Evolutionary conservation across 495 filamentous ascomycete species (phyloP), one percentile per base, ranked within the genome.

Genomic region (Aspergillus funiculosus): DNA sequence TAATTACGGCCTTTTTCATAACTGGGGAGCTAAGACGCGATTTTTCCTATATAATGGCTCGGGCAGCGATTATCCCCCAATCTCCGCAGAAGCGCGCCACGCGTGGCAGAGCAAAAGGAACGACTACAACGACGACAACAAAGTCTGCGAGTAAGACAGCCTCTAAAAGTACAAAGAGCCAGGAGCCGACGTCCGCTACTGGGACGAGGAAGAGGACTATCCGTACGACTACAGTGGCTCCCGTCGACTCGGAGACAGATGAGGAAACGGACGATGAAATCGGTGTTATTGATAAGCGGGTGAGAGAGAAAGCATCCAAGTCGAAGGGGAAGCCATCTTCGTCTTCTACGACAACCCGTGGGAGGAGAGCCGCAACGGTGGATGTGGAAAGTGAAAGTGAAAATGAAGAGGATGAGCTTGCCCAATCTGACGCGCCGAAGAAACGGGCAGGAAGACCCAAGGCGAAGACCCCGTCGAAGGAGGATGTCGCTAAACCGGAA

Each of bases 221-320:
- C 5, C 41, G 44, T 4, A 22, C 40, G 18, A 22, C 46, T 10
- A 24, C 42, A n/a, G 28, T 18, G 14, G 35, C 35, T 22, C 27
- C 18, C 8, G 37, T 36, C 22, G 51, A 59, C 6, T 43, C 41
- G 0, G 60, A 61, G 10, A 48, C 57, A 1, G 67, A 67, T 18
- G 67, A 57, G 13, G 52, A 63, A 15, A 67, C 64, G 11, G 68
- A 72, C 21, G 68, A 72, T 52, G 69, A 72, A 45, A 54, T 72
- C 31, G 62, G 54, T 0, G 54, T 64, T 10, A 55, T 70, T 31
- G 46, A 48, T 6, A 60, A 13, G 0, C 53, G 53, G 30, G 49
- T 43, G 18, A 54, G 53, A n/a, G 30, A 35, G 2, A 55, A 50
- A 18, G 30, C 53, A 21, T 19, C 53, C 5, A 53, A 41, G 38